These are phyloP conservation scores for Thozetella sp. DNA, from an alignment of 495 filamentous ascomycete species.

Conservation along the genomic window DNA sequence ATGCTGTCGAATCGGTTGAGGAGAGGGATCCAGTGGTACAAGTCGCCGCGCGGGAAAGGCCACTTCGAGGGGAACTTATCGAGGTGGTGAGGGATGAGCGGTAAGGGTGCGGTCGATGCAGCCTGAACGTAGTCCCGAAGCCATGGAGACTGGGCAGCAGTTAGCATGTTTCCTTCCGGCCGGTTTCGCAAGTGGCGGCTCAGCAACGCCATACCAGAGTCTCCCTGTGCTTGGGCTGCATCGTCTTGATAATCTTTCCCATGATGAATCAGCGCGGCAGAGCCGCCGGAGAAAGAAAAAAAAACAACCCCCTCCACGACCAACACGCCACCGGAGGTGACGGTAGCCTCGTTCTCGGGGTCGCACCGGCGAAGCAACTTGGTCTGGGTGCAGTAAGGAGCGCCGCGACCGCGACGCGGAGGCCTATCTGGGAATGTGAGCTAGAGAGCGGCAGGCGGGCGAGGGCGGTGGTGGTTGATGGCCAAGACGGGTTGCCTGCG, in stretches of 20 bases:
- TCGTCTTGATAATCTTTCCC: conserved; percentile 97
- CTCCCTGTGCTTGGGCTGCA: conserved; percentile 89
- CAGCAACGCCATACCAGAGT: conserved; percentile 66
- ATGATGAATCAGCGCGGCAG: conserved; percentile 62
- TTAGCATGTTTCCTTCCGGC: conserved; percentile 18
- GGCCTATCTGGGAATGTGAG: not conserved
- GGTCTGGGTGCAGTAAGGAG: not conserved
- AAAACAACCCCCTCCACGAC: conserved; percentile 51
- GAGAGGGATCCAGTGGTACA: conserved; percentile 97
- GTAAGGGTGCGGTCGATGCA: conserved; percentile 68
- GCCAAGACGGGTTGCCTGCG: not conserved
- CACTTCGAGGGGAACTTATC: conserved; percentile 81
- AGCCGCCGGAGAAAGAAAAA: conserved; percentile 46
- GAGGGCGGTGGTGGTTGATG: not conserved
- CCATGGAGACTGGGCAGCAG: conserved; percentile 73
- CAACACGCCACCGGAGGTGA: conserved; percentile 31
- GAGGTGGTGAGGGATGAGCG: conserved; percentile 76
- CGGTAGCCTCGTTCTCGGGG: conserved; percentile 34
- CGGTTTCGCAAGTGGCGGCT: conserved; percentile 23
- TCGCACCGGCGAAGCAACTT: conserved; percentile 16
- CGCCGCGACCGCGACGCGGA: not conserved
- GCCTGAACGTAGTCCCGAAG: conserved; percentile 74
- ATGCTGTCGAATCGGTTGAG: conserved; percentile 93
- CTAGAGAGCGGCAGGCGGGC: not conserved
- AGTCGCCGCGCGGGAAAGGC: conserved; percentile 95